Evolutionary conservation across 768 basidiomycete genomes (phyloP), one percentile per base, ranked within the genome.

Genomic region (Lyophyllum shimeji): DNA sequence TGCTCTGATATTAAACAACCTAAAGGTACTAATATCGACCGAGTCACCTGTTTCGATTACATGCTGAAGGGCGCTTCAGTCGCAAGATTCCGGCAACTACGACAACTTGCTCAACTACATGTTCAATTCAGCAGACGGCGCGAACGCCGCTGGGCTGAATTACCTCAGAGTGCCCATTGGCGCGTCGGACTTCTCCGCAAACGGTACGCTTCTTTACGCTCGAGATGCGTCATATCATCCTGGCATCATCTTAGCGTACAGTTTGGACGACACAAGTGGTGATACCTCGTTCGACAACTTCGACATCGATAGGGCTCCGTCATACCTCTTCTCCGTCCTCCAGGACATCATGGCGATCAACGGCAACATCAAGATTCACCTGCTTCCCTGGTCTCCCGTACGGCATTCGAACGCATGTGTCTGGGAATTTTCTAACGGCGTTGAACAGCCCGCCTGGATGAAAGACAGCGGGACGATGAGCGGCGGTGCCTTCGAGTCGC

Each of bases 311-410:
- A 75, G 69, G 15, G 76, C 82, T 1, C 89, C 89, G 3, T 80
- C 82, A 9, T 81, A 85, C 60, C 68, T 89, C 5, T 89, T 86
- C 66, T 78, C 79, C 1, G 81, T 84, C 0, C 71, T 91, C 18
- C 74, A 69, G 24, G 89, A 92, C 62, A 89, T 92, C 47, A 67
- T 74, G 59, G 75, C 80, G 11, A 67, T 86, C 61, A 89, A 88
- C 56, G 71, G 66, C 25, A 63, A 71, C 29, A 59, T 85, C 53
- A 80, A 75, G 60, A 72, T 88, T 18, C 84, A 87, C 58, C 58
- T 88, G 7, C 50, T 86, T 15, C 86, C 90, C 5, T 91, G 90
- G 90, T 89, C 87, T 24, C 87, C 88, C 2, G 89, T 89, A 65
- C 58, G 80, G 71, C 23, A 3, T 7, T 18, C 39, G 3, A 3